Evolutionary conservation across 2,329 filamentous ascomycete species (phyloP), one percentile per base, ranked within the genome.

Genomic region (Trichoderma sp.): DNA sequence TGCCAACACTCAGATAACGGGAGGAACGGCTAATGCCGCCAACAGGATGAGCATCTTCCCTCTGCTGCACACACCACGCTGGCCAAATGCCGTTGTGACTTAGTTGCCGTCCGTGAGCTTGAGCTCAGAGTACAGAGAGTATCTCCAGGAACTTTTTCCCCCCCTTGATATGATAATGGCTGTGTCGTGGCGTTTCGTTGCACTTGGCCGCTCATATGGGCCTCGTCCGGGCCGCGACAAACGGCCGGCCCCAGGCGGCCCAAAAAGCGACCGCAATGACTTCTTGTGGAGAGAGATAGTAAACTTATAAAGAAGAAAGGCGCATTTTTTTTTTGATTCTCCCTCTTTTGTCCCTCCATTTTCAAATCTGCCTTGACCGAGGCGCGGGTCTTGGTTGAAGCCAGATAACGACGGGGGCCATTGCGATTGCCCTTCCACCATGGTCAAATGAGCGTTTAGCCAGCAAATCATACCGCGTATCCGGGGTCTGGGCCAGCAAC

Each of bases 1-100:
- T 65, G 55, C 68, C 67, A 63, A 69, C 43, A 59, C 49, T 11
- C 56, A 3, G 35, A 57, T 56, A 16, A 56, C 61, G 61, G 68
- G 61, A 69, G 55, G 53, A 31, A 56, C 68, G 61, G 68, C 55
- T 69, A 52, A 56, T 65, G 68, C 68, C 68, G 68, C 68, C 68
- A 69, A 69, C 68, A 56, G n/a, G 27, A 47, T 43, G 53, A 31
- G 27, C 59, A 49, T 57, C 59, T 29, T 35, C 35, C 43, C 56
- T 43, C 29, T 40, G 5, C n/a, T 40, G 29, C 58, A 37, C 21
- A 49, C 40, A 5, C 6, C 27, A n/a, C 13, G 31, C n/a, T 49
- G 59, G 24, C 31, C 57, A 68, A 33, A 61, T 68, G 57, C 59
- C 59, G 49, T 47, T 59, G 33, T 29, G 55, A 33, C 29, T 49